Percentiles rank a stretch among this genome's conserved stretches.
These are phyloP conservation scores for Coniochaeta hoffmannii DNA, from an alignment of 2,329 filamentous ascomycete genomes.

Conservation along the genomic window DNA sequence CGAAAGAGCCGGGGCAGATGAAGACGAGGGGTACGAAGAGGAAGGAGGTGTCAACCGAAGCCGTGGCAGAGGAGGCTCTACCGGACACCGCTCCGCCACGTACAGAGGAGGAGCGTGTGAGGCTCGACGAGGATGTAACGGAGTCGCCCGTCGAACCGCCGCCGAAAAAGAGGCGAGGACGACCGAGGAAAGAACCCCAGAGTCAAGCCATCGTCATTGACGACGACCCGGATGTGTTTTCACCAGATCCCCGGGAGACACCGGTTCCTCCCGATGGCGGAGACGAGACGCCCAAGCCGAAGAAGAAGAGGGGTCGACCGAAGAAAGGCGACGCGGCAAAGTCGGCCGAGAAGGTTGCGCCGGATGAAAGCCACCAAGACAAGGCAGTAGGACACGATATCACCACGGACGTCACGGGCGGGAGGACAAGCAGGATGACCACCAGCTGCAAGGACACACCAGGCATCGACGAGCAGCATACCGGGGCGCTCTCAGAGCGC, in stretches of 20 bases:
- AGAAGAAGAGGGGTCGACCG: conserved; percentile 34
- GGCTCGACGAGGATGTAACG: background rate
- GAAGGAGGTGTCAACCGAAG: conserved; percentile 10
- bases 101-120: background rate
- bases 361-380: background rate
- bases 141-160: conserved; percentile 4
- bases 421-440: background rate
- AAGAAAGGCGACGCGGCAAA: conserved; percentile 25
- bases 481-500: background rate
- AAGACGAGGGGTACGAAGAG: conserved; percentile 22
- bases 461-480: background rate
- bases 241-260: background rate
- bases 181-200: background rate
- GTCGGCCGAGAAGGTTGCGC: conserved; percentile 2
- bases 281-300: conserved; percentile 6
- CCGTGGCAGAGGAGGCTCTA: background rate
- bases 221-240: background rate
- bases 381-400: too few species aligned
- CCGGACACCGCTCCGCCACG: background rate
- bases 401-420: too few species aligned
- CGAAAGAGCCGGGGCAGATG: conserved; percentile 10
- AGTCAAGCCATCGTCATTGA: background rate
- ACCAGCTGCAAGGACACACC: background rate
- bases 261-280: background rate
- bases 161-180: background rate